Percentiles rank a stretch among this genome's conserved stretches.
Conservation (phyloP, 495 filamentous ascomycete species). For the Amphirosellinia nigrospora region DNA sequence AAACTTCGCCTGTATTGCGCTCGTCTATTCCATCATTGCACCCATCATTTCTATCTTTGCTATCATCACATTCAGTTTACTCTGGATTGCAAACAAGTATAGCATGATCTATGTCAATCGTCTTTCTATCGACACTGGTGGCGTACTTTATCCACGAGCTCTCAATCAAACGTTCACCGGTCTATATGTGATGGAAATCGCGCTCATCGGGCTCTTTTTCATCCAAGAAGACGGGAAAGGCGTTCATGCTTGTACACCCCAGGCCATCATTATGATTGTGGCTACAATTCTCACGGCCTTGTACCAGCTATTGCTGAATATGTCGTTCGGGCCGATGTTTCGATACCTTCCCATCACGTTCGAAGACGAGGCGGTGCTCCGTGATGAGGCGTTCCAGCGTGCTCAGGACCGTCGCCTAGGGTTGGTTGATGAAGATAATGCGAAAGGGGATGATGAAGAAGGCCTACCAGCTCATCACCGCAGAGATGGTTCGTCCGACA, state of each 20-base stretch:
- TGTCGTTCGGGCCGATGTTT: slow-evolving; percentile 85
- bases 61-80: slow-evolving; percentile 88
- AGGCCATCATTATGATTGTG: slow-evolving; percentile 90
- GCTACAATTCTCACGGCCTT: slow-evolving; percentile 71
- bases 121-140: slow-evolving; percentile 89
- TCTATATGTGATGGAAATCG: slow-evolving; percentile 93
- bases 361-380: slow-evolving; percentile 89
- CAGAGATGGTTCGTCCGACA: slow-evolving; percentile 20
- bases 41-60: slow-evolving; percentile 94
- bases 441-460: slow-evolving; percentile 48
- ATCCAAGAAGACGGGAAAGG: slow-evolving; percentile 69
- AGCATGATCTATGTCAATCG: slow-evolving; percentile 96
- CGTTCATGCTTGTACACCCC: slow-evolving; percentile 70
- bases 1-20: slow-evolving; percentile 89
- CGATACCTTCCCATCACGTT: slow-evolving; percentile 92
- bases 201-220: slow-evolving; percentile 90
- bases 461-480: slow-evolving; percentile 9
- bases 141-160: slow-evolving; percentile 87
- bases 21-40: slow-evolving; percentile 90
- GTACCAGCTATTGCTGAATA: slow-evolving; percentile 82
- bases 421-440: slow-evolving; percentile 57
- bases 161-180: slow-evolving; percentile 97
- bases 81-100: slow-evolving; percentile 97
- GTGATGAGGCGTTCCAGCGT: slow-evolving; percentile 85
- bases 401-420: slow-evolving; percentile 71